These are phyloP conservation scores for Diaporthe caulivora DNA, from an alignment of 2,329 filamentous ascomycete species.

Conservation along the genomic window DNA sequence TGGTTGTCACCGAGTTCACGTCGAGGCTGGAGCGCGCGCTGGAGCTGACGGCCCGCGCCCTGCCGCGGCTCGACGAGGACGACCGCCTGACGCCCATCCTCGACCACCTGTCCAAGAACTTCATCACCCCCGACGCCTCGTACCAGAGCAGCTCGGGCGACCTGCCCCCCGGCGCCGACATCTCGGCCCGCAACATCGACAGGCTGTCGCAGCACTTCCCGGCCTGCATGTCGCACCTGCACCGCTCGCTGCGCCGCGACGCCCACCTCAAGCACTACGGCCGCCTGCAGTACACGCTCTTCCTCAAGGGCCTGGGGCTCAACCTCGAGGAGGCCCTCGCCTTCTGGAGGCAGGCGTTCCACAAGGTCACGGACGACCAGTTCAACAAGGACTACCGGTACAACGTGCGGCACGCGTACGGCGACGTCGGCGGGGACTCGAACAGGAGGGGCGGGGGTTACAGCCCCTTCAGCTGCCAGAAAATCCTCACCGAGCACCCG, in stretches of 20 bases:
- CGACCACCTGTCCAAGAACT: constrained; percentile 91
- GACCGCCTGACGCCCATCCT: constrained; percentile 82
- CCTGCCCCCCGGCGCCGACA: constrained; percentile 74
- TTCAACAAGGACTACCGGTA: constrained; percentile 99
- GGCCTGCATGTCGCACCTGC: constrained; percentile 93
- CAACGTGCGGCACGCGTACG: constrained; percentile 95
- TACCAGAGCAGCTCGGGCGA: constrained; percentile 77
- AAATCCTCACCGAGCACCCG: constrained; percentile 89
- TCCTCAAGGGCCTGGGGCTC: constrained; percentile 95
- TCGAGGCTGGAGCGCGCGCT: constrained; percentile 83
- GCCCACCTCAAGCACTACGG: constrained; percentile 94
- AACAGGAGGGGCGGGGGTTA: constrained; percentile 91
- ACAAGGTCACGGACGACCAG: constrained; percentile 88
- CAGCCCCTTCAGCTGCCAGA: constrained; percentile 93
- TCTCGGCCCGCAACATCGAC: constrained; percentile 85
- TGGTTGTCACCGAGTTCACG: constrained; percentile 91
- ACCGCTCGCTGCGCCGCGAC: constrained; percentile 86
- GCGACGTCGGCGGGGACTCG: constrained; percentile 92
- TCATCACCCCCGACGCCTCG: constrained; percentile 88
- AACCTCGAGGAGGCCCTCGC: constrained; percentile 90
- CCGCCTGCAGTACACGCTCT: constrained; percentile 93
- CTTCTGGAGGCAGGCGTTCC: constrained; percentile 92
- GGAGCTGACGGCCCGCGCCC: constrained; percentile 89
- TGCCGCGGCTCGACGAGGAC: constrained; percentile 95
- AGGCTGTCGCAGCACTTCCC: constrained; percentile 85